Percentiles rank a stretch among this genome's conserved stretches.
phyloP scores from a whole-genome alignment of 306 rosid genomes.

The Medicago arabica region DNA sequence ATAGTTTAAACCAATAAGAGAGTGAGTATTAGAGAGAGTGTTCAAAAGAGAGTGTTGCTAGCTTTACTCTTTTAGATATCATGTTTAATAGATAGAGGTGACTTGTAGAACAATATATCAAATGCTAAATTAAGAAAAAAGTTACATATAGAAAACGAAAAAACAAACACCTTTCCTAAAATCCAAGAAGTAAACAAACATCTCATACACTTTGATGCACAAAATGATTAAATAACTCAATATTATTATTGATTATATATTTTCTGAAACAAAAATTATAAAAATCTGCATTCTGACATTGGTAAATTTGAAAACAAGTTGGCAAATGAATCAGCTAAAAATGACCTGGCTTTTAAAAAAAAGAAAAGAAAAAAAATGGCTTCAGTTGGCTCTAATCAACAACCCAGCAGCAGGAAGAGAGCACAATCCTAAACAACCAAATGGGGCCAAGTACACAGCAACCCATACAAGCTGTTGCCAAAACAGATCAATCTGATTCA shows the following conservation, averaged over 20 bases:
- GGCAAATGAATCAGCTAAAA: background rate
- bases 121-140: slow-evolving; percentile 18
- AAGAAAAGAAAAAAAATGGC: background rate
- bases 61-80: slow-evolving; percentile 16
- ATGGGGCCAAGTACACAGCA: slow-evolving; percentile 6
- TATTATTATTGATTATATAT: background rate
- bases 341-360: background rate
- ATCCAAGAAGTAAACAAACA: slow-evolving; percentile 18
- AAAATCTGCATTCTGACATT: background rate
- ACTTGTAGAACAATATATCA: slow-evolving; percentile 12
- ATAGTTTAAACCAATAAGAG: too few relatives aligned
- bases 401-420: slow-evolving; percentile 13
- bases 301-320: background rate
- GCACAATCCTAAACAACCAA: slow-evolving; percentile 7
- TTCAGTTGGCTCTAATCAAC: slow-evolving; percentile 13
- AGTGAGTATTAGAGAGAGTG: too few relatives aligned
- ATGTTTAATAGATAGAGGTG: slow-evolving; percentile 29
- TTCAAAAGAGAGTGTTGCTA: too few relatives aligned
- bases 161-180: slow-evolving; percentile 8
- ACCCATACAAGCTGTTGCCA: background rate
- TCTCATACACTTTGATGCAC: slow-evolving; percentile 22
- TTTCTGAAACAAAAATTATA: slow-evolving; percentile 16
- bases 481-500: slow-evolving; percentile 20
- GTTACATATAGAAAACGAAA: slow-evolving; percentile 8
- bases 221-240: slow-evolving; percentile 19